A percentile compares a stretch with the other conserved stretches of the same genome.
Conservation (phyloP, 768 basidiomycete species). For the Rhizopogon sp. region DNA sequence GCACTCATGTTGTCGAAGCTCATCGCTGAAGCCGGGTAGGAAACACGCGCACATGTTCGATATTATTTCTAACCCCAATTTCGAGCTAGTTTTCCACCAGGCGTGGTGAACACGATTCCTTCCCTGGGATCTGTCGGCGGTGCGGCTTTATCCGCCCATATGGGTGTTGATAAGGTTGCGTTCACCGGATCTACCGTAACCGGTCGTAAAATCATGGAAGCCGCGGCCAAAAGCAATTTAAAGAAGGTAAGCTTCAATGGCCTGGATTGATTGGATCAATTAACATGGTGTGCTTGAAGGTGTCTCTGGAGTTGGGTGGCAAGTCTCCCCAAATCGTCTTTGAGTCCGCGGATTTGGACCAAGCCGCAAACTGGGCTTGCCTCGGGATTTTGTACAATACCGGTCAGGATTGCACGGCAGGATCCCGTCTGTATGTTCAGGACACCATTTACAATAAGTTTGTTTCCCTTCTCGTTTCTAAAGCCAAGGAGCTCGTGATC, state of each 20-base stretch:
- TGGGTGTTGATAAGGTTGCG: constrained; percentile 88
- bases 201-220: constrained; percentile 86
- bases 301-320: constrained; percentile 92
- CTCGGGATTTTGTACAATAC: constrained; percentile 85
- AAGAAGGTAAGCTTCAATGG: constrained; percentile 59
- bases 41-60: not conserved
- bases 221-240: constrained; percentile 88
- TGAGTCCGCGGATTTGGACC: constrained; percentile 83
- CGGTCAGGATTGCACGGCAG: constrained; percentile 93
- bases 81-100: constrained; percentile 70
- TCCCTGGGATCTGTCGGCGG: constrained; percentile 82
- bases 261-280: constrained; percentile 2
- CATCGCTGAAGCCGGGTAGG: constrained; percentile 76
- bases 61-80: not conserved
- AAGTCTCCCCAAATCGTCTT: constrained; percentile 90
- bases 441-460: constrained; percentile 86
- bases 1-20: constrained; percentile 81
- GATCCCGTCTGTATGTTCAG: constrained; percentile 87
- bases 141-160: constrained; percentile 77
- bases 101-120: constrained; percentile 85
- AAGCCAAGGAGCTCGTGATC: constrained; percentile 65
- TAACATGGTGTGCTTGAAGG: constrained; percentile 30
- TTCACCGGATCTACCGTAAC: constrained; percentile 92
- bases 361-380: constrained; percentile 82
- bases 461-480: constrained; percentile 54